Base-by-base conservation (phyloP, 129 eudicot species). In the Tagetes patula region DNA sequence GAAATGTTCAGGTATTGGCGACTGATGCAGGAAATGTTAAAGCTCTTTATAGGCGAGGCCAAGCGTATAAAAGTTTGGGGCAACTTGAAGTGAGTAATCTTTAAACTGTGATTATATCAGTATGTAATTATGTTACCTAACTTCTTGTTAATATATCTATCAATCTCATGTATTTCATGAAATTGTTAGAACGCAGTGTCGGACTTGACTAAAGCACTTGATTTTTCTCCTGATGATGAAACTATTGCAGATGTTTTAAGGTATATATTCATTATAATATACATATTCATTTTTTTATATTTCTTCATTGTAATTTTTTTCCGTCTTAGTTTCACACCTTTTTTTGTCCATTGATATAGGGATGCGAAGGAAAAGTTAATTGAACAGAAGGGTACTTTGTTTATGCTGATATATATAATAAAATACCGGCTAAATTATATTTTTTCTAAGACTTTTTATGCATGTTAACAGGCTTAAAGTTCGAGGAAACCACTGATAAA, bases 21-120 rank as follows among this genome's bases (percentile, higher is more conserved):
- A 72, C 69, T 74, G 98, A 94, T 81, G 70, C 78, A 36, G 81
- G 74, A 50, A 93, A 94, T 75, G 87, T 87, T 79, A 94, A 94
- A 80, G 96, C 98, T 75, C 93, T 94, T 14, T 94, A 94, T 75
- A 90, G 98, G n/a, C 80, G 96, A 79, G 98, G 98, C 63, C 98
- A 94, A 82, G 98, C 98, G 53, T 86, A 86, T 65, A 90, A 86
- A 82, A 96, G 78, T 65, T 40, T 86, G 60, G 93, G 97, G 53
- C 84, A 77, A 75, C 47, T 87, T 66, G 74, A 81, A 74, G 98
- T 94, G 84, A 89, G 96, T 83, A 65, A 46, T 65, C 46, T 49
- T 66, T 46, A 53, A 47, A 33, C 41, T 66, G 7, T 46, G 68
- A 6, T 60, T 63, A 72, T 31, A 31, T 7, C 36, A 46, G 69